Evolutionary conservation across 768 basidiomycete species (phyloP).

Genomic region (Scleroderma citrinum): DNA sequence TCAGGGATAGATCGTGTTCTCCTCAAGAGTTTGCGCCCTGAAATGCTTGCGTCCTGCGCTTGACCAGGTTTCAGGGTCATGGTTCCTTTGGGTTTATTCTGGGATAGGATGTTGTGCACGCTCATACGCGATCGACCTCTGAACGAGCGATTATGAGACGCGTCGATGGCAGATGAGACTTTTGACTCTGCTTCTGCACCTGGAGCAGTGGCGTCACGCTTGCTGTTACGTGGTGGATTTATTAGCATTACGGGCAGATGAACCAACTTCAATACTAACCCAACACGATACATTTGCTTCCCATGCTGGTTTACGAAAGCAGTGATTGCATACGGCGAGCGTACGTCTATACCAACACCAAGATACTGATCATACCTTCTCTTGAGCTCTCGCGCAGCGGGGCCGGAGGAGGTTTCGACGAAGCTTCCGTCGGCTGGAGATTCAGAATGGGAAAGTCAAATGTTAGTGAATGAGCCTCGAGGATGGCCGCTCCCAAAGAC

Average conservation of each 20-base stretch:
- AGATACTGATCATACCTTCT: slow-evolving; percentile 62
- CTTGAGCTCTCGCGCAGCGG: slow-evolving; percentile 74
- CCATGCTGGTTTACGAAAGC: slow-evolving; percentile 79
- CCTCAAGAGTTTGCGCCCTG: slow-evolving; percentile 49
- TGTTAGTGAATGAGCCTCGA: neutral
- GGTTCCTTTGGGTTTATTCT: slow-evolving; percentile 44
- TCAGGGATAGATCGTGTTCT: slow-evolving; percentile 77
- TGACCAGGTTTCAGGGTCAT: slow-evolving; percentile 14
- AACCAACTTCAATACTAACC: slow-evolving; percentile 41
- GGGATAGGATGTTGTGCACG: slow-evolving; percentile 50
- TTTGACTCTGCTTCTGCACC: slow-evolving; percentile 46
- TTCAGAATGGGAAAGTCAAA: neutral
- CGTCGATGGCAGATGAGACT: slow-evolving; percentile 27
- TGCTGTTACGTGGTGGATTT: slow-evolving; percentile 6
- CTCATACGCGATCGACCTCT: slow-evolving; percentile 64
- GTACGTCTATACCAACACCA: slow-evolving; percentile 59
- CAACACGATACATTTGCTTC: slow-evolving; percentile 68
- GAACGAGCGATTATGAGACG: slow-evolving; percentile 32
- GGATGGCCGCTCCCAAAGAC: neutral
- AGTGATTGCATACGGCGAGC: slow-evolving; percentile 80
- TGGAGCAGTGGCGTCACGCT: slow-evolving; percentile 57
- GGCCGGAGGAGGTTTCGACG: slow-evolving; percentile 74
- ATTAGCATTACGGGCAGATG: neutral
- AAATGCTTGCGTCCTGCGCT: slow-evolving; percentile 27
- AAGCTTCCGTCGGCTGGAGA: slow-evolving; percentile 64